Conservation (phyloP, 139 green algal species). For the Asterochloris erici region DNA sequence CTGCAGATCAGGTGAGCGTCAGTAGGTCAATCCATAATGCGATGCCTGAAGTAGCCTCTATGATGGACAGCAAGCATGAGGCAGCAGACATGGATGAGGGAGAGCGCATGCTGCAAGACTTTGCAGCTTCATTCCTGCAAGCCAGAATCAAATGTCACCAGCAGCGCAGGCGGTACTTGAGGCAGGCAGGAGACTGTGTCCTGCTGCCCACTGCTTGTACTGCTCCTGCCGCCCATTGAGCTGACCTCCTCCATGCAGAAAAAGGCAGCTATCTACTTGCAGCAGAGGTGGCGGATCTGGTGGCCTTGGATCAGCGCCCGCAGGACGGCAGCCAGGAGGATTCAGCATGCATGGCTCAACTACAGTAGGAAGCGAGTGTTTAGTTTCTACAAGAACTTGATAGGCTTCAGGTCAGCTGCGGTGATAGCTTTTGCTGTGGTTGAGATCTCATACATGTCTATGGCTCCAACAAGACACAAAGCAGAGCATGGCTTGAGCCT, state of each 20-base stretch:
- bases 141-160: no score
- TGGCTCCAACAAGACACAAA: not conserved
- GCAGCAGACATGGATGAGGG: no score
- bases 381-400: constrained; percentile 53
- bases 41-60: no score
- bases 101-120: no score
- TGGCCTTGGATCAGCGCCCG: not conserved
- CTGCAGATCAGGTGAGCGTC: no score
- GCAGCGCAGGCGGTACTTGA: no score
- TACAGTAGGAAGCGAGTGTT: constrained; percentile 50
- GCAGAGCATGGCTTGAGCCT: not conserved
- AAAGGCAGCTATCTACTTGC: not conserved
- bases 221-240: not conserved
- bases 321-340: constrained; percentile 29
- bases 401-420: constrained; percentile 45
- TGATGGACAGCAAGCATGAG: no score
- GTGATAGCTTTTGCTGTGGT: not conserved
- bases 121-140: no score
- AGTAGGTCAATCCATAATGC: no score
- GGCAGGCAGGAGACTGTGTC: no score
- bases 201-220: not conserved
- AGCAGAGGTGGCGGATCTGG: not conserved
- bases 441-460: not conserved
- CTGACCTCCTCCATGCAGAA: not conserved
- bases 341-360: constrained; percentile 51